These are phyloP conservation scores for Nitzschia sp. DNA, from an alignment of 108 stramenopile species.

Conservation along the genomic window DNA sequence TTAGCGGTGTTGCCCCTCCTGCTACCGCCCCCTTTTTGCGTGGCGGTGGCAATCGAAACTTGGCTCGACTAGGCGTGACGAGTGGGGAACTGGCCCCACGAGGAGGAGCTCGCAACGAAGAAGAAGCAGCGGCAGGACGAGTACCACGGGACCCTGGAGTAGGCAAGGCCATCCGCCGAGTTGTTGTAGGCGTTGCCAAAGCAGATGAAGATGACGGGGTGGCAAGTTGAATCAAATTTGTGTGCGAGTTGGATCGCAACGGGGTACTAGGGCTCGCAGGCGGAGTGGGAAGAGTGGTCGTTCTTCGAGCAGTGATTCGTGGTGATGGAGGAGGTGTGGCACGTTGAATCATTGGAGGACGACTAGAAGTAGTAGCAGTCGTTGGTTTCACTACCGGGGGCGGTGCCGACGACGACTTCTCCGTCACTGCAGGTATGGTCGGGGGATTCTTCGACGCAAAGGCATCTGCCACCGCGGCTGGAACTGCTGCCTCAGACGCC, in stretches of 20 bases:
- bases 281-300: not conserved
- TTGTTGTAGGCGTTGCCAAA: not conserved
- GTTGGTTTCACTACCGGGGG: not conserved
- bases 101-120: constrained; percentile 26
- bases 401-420: not conserved
- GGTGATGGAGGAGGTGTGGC: constrained; percentile 38
- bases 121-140: no score
- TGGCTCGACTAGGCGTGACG: constrained; percentile 9
- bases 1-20: not conserved
- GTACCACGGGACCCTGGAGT: constrained; percentile 1
- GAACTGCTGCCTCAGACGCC: not conserved
- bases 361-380: not conserved
- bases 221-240: no score
- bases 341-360: not conserved
- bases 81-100: not conserved
- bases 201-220: not conserved
- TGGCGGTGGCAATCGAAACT: constrained; percentile 34
- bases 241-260: constrained; percentile 14
- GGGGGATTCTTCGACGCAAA: not conserved
- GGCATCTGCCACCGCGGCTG: not conserved
- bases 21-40: constrained; percentile 2
- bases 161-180: not conserved
- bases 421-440: not conserved
- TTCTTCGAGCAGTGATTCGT: no score
- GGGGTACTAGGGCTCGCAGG: constrained; percentile 13